Conservation (phyloP, 2,329 filamentous ascomycete species). For the Huntiella abstrusa region DNA sequence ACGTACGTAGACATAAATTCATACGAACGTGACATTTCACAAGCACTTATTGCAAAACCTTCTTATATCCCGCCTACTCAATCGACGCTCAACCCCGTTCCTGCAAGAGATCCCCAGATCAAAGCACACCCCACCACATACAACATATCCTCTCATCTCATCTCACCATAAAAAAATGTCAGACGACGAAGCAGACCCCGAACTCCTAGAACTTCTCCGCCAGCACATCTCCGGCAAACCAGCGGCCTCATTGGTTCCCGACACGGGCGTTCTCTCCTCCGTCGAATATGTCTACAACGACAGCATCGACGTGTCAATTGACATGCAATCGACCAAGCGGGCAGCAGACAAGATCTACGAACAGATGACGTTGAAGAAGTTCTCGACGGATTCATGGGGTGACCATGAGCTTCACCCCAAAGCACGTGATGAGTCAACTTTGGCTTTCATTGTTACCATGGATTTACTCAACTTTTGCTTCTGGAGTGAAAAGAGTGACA, state of each 20-base stretch:
- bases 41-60: too few species aligned
- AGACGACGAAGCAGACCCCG: constrained; percentile 77
- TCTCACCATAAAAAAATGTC: constrained; percentile 43
- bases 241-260: constrained; percentile 37
- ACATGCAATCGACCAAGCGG: constrained; percentile 62
- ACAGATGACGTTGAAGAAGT: constrained; percentile 67
- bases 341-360: constrained; percentile 64
- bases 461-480: constrained; percentile 94
- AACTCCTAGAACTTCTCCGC: constrained; percentile 70
- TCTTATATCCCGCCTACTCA: too few species aligned
- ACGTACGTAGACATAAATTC: too few species aligned
- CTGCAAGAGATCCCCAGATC: too few species aligned
- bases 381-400: constrained; percentile 73
- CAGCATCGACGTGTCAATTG: constrained; percentile 77
- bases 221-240: constrained; percentile 51
- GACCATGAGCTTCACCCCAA: constrained; percentile 82
- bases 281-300: constrained; percentile 84
- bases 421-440: constrained; percentile 55
- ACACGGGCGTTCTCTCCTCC: constrained; percentile 64
- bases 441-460: constrained; percentile 94
- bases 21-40: too few species aligned
- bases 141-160: not conserved
- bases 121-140: not conserved
- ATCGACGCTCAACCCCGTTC: too few species aligned
- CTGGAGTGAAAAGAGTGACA: constrained; percentile 57